These are phyloP conservation scores for Kwoniella europaea DNA, from an alignment of 768 basidiomycete genomes.

Conservation along the genomic window DNA sequence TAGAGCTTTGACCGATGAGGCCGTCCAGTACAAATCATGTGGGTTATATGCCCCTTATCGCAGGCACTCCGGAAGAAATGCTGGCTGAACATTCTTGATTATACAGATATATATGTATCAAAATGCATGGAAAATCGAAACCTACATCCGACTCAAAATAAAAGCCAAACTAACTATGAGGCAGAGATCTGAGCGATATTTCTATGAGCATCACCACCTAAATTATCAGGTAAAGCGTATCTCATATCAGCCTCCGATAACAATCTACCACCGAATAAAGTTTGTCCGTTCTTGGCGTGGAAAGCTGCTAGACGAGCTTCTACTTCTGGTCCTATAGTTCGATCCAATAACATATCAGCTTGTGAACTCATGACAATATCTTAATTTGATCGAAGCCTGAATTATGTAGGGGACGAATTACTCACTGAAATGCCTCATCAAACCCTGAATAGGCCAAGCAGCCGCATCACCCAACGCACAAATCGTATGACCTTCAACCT, in stretches of 20 bases:
- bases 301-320: slow-evolving; percentile 83
- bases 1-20: no score
- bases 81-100: no score
- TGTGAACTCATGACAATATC: no score
- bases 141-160: no score
- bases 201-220: slow-evolving; percentile 46
- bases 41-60: no score
- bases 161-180: background rate
- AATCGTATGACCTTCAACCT: slow-evolving; percentile 95
- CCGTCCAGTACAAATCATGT: no score
- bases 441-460: slow-evolving; percentile 97
- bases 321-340: slow-evolving; percentile 77
- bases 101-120: no score
- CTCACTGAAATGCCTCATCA: slow-evolving; percentile 91
- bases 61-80: no score
- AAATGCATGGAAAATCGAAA: no score
- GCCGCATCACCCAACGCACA: slow-evolving; percentile 97
- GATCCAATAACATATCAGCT: background rate
- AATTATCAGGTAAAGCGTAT: slow-evolving; percentile 55
- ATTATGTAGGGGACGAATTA: no score
- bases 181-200: slow-evolving; percentile 32
- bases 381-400: no score
- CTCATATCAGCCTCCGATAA: slow-evolving; percentile 42
- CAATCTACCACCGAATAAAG: slow-evolving; percentile 84
- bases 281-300: slow-evolving; percentile 75